Evolutionary conservation across 441 rosid genomes (phyloP).

Genomic region (Populus hybrid): DNA sequence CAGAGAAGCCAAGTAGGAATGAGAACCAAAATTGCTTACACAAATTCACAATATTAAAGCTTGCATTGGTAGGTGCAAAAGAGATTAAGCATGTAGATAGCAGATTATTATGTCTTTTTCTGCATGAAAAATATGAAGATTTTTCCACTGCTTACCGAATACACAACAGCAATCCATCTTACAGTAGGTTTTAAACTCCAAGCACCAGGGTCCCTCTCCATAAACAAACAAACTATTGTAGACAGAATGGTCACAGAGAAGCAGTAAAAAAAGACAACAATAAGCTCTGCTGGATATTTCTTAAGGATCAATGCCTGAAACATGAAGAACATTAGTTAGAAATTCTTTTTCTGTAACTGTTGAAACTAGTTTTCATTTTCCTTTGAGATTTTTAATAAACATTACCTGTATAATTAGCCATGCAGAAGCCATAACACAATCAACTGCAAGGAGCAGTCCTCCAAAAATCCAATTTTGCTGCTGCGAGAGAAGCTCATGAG

Average conservation of each 20-base stretch:
- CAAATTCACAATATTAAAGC: slow-evolving; percentile 44
- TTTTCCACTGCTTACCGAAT: slow-evolving; percentile 42
- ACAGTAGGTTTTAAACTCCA: slow-evolving; percentile 49
- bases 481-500: slow-evolving; percentile 23
- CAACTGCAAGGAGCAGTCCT: slow-evolving; percentile 50
- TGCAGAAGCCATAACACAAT: slow-evolving; percentile 42
- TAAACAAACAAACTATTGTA: slow-evolving; percentile 21
- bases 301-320: slow-evolving; percentile 40
- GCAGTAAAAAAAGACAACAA: slow-evolving; percentile 49
- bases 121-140: background rate
- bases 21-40: background rate
- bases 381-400: background rate
- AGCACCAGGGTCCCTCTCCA: slow-evolving; percentile 12
- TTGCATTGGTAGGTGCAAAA: slow-evolving; percentile 20
- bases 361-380: background rate
- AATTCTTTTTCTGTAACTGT: background rate
- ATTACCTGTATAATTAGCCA: slow-evolving; percentile 52
- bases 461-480: slow-evolving; percentile 46
- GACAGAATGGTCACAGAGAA: slow-evolving; percentile 57
- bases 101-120: background rate
- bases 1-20: background rate
- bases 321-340: background rate
- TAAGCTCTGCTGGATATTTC: slow-evolving; percentile 54
- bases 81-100: slow-evolving; percentile 8
- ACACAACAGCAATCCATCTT: slow-evolving; percentile 40